Percentiles rank a stretch among this genome's conserved stretches.
phyloP scores from a whole-genome alignment of 495 filamentous ascomycete genomes.

The Lepraria neglecta region DNA sequence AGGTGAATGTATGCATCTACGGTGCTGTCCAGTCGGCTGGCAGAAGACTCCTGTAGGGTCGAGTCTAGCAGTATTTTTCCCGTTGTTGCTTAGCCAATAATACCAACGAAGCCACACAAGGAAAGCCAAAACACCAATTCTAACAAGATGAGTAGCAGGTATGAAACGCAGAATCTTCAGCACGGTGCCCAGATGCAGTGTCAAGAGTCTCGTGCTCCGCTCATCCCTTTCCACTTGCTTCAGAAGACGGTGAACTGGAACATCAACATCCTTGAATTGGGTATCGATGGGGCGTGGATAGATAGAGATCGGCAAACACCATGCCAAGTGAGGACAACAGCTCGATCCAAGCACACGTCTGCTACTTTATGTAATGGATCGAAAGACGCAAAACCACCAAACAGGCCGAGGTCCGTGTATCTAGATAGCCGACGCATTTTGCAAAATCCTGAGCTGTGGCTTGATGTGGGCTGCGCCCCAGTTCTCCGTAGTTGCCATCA shows the following conservation, averaged over 20 bases:
- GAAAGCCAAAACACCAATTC: neutral
- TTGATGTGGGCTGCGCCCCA: too few species aligned
- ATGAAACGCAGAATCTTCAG: conserved; percentile 3
- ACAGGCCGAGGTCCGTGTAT: neutral
- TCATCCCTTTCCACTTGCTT: neutral
- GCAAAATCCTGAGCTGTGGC: too few species aligned
- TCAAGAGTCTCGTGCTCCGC: too few species aligned
- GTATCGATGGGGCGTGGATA: conserved; percentile 18
- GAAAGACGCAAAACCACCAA: too few species aligned
- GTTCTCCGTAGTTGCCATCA: too few species aligned
- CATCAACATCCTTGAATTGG: conserved; percentile 13
- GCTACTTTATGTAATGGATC: too few species aligned
- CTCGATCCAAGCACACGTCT: neutral
- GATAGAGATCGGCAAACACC: conserved; percentile 5
- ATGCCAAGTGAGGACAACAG: neutral
- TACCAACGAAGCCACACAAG: neutral
- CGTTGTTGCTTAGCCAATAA: conserved; percentile 17
- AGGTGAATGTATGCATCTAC: conserved; percentile 17
- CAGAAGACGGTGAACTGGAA: neutral
- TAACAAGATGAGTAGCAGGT: neutral
- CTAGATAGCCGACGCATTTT: neutral
- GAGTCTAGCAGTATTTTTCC: neutral
- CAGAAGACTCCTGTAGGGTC: neutral
- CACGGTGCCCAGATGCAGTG: neutral
- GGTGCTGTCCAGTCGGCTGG: conserved; percentile 14